Base-by-base conservation (phyloP, 208 protist genomes). In the Porcisia deanei region DNA sequence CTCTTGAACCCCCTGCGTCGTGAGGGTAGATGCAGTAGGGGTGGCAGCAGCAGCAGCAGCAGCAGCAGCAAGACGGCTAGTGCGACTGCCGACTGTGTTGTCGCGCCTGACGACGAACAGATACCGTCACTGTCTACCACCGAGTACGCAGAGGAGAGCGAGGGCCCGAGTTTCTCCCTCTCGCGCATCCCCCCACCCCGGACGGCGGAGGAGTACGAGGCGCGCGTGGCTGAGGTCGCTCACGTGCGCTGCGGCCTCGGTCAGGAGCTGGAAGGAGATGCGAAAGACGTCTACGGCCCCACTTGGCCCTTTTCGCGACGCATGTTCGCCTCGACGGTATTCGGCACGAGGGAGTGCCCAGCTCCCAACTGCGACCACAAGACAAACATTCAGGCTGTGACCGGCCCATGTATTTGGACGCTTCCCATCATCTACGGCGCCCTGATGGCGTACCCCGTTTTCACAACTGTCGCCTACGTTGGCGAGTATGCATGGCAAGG, bases 261-360 rank as follows among this genome's bases (percentile, higher is more conserved):
- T 9, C 74, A 84, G 54, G 77, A 81, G 57, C 78, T 90, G 18
- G 66, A 76, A 10, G 63, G 75, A 0, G 69, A 54, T 9, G 82
- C 75, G 41, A 75, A 71, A 61, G 74, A 83, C 45, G 41, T 87
- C n/a, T 90, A 90, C 67, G 86, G 86, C 8, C 83, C 83, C 20
- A 90, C 86, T 1, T 79, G 69, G 68, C 71, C 77, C 18, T 87
- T 77, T 41, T 85, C 75, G 7, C 52, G 77, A 53, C 71, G 60
- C 10, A 74, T 86, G 67, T 43, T 77, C 16, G 73, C 74, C 55
- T 78, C 76, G 37, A 54, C 30, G 37, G 63, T 81, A 22, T n/a
- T 84, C 22, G 71, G 66, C 37, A 37, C 75, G 34, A 43, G 53
- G 25, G 34, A 39, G 43, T 79, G 73, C 57, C 16, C 71, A 7